phyloP scores from a whole-genome alignment of 768 basidiomycete species.

The Leccinum broughii region DNA sequence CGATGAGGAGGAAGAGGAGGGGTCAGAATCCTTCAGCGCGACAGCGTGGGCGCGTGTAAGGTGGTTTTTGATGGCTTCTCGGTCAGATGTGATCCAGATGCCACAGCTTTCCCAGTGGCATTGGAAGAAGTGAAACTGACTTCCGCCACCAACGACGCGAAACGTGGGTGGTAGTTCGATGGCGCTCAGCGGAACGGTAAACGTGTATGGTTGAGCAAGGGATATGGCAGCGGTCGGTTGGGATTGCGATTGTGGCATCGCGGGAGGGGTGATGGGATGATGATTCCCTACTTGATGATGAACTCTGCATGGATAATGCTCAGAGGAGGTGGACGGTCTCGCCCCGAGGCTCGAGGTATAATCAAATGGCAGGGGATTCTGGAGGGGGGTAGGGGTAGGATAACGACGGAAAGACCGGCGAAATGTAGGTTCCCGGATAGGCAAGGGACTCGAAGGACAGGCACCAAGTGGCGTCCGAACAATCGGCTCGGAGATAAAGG shows the following conservation, averaged over 20 bases:
- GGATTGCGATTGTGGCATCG: background rate
- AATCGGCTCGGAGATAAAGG: conserved; percentile 6
- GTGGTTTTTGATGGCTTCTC: conserved; percentile 16
- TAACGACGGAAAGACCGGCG: background rate
- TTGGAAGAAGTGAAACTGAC: conserved; percentile 13
- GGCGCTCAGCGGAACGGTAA: conserved; percentile 7
- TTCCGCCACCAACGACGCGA: background rate
- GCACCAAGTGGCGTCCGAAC: background rate
- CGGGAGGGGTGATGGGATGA: background rate
- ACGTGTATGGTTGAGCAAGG: background rate
- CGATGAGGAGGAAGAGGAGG: background rate
- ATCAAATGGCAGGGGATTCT: background rate
- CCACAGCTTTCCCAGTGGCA: conserved; percentile 20
- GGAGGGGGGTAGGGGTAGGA: background rate
- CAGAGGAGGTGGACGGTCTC: too few relatives aligned
- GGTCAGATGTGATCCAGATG: conserved; percentile 21
- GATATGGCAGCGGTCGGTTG: background rate
- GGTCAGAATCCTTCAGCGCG: background rate
- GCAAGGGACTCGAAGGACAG: background rate
- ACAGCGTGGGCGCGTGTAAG: conserved; percentile 13
- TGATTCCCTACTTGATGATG: background rate
- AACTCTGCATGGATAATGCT: background rate
- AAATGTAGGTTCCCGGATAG: background rate
- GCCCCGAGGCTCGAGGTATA: background rate
- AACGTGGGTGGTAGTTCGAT: conserved; percentile 10